Base-by-base conservation (phyloP, 306 rosid species). In the Prinsepia uniflora region DNA sequence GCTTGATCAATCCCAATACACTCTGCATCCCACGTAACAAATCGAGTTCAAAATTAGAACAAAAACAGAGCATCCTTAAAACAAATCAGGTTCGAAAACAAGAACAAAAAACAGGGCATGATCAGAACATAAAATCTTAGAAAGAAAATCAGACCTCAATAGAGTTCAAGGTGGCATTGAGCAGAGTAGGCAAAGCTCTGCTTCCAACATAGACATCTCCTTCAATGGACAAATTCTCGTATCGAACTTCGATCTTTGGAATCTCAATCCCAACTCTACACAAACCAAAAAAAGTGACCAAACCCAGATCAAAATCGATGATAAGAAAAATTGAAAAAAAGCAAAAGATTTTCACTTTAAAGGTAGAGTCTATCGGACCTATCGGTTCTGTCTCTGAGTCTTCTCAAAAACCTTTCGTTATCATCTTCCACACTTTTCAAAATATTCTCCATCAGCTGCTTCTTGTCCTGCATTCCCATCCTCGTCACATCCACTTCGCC, bases 141-240 rank as follows among this genome's bases (percentile, higher is more conserved):
- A 40, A 2, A 6, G 55, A 40, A 20, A 71, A 72, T 54, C 10
- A 57, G 34, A 92, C 97, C 97, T 93, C 89, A 6, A 86, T 58
- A 0, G 76, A 72, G 71, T 93, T 90, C 57, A 90, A 54, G 46
- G 87, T 77, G n/a, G 83, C 83, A 67, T 90, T 93, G 20, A 89
- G 67, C 34, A 93, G 79, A 2, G 97, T 83, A 40, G 97, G 98
- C 34, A 90, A 72, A n/a, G 96, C 92, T 74, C 98, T 85, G 73
- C 76, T 87, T 58, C 98, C 98, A 76, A 81, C 76, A 72, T 87
- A 90, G 44, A 84, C 98, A 55, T 90, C 89, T 53, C 95, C 98
- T 63, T 90, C 95, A 0, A 87, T 76, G 22, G 47, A 80, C 54
- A 94, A 73, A 42, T 89, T 24, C 82, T 94, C 85, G 69, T 79